A percentile compares a stretch with the other conserved stretches of the same genome.
These are phyloP conservation scores for Pezicula radicicola DNA, from an alignment of 2,329 filamentous ascomycete species.

Conservation along the genomic window DNA sequence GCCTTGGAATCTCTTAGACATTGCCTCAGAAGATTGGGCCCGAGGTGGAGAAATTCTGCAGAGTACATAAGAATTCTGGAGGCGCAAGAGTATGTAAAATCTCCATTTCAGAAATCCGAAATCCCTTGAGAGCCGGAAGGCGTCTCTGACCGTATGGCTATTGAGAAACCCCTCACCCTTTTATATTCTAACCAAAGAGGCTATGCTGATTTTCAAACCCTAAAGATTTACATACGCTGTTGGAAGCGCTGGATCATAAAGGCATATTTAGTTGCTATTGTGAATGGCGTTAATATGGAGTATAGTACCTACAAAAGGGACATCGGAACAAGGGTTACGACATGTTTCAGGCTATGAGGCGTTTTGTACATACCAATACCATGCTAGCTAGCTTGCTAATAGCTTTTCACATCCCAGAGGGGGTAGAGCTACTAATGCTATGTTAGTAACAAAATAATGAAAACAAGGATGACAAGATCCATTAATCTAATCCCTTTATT, in stretches of 20 bases:
- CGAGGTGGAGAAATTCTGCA: conserved; percentile 33
- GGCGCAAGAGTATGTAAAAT: conserved; percentile 24
- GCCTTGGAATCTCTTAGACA: conserved; percentile 28
- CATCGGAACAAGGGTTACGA: background rate
- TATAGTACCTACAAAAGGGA: background rate
- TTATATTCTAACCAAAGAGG: too few species aligned
- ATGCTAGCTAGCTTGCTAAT: too few species aligned
- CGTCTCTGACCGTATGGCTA: too few species aligned
- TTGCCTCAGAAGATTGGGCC: conserved; percentile 26
- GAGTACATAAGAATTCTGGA: conserved; percentile 34
- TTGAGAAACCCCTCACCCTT: too few species aligned
- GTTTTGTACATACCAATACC: too few species aligned
- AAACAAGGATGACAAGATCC: background rate
- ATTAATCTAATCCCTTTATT: background rate
- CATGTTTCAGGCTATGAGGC: too few species aligned
- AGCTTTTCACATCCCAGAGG: too few species aligned
- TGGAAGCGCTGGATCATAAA: background rate
- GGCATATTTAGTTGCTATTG: background rate
- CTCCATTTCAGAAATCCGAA: too few species aligned
- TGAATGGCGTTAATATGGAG: background rate
- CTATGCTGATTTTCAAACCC: too few species aligned
- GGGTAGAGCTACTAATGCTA: too few species aligned
- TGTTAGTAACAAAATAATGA: background rate
- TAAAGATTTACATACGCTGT: background rate
- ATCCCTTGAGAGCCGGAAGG: too few species aligned